Evolutionary conservation across 2,329 filamentous ascomycete genomes (phyloP), one percentile per base, ranked within the genome.

Genomic region (Orbilia ellipsospora): DNA sequence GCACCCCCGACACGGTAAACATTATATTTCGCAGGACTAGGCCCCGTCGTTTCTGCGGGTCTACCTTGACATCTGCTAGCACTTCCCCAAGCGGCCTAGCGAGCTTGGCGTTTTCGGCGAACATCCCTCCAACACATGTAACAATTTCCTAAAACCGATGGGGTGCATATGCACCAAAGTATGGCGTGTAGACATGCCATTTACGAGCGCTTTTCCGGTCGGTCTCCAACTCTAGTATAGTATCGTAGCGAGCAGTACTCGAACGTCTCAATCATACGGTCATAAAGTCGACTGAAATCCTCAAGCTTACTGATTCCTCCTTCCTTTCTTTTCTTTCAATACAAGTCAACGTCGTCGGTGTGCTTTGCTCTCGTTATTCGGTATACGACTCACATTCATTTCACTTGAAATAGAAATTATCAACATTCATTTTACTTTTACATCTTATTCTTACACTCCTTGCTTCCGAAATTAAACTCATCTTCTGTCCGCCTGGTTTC

Each of bases 31-130:
- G 3, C 6, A 1, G 31, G 31, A 36, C 31, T 36, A 10, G 31
- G 8, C 31, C 31, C 31, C 6, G 31, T 36, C 6, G 8, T 36
- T 7, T 36, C 31, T 10, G 10, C 5, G 3, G 5, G 31, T 1
- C 31, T 36, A 36, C 31, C 31, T 36, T 36, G 31, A 36, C 31
- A 36, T 36, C n/a, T 57, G 28, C 40, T 57, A 57, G 6, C 15
- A 57, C 16, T 57, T 40, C 54, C 28, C 6, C n/a, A 57, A 26
- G 18, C 16, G 31, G 54, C 20, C n/a, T 42, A 57, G 54, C n/a
- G 31, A 18, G 13, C 54, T 55, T 42, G 31, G 54, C 23, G 16
- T 40, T 40, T 57, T 36, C 16, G 54, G n/a, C n/a, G 23, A 31
- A 26, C 23, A 5, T 15, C 13, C 26, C 44, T 48, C 13, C 44